Conservation (phyloP, 139 green algal species). For the Astrephomene gubernaculifera region DNA sequence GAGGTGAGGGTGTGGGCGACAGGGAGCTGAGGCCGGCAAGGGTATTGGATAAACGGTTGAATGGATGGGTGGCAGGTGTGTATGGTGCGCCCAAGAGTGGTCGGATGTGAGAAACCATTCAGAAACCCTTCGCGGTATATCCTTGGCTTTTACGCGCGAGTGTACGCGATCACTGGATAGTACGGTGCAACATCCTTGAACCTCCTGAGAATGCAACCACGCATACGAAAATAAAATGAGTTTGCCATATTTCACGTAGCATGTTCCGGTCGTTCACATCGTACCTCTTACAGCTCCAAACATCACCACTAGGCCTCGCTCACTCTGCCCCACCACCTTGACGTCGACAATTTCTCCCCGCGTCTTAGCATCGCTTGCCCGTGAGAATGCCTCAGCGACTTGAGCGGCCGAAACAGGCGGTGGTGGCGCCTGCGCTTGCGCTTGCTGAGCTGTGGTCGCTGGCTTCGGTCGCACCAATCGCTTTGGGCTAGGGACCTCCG, state of each 20-base stretch:
- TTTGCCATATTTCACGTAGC: no score
- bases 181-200: no score
- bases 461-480: slow-evolving; percentile 36
- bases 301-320: slow-evolving; percentile 37
- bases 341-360: slow-evolving; percentile 37
- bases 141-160: no score
- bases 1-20: neutral
- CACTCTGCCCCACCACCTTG: slow-evolving; percentile 39
- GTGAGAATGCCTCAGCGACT: slow-evolving; percentile 14
- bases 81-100: no score
- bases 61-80: no score
- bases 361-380: slow-evolving; percentile 28
- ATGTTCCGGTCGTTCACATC: no score
- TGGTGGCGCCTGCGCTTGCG: neutral
- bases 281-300: slow-evolving; percentile 10
- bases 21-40: neutral
- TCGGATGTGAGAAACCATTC: no score
- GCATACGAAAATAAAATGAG: no score
- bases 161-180: no score
- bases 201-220: no score
- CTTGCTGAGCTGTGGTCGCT: slow-evolving; percentile 26
- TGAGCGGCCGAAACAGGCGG: neutral
- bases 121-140: no score
- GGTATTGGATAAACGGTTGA: neutral
- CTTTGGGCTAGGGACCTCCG: neutral